Conservation (phyloP, 768 basidiomycete species). For the Lactarius vividus region DNA sequence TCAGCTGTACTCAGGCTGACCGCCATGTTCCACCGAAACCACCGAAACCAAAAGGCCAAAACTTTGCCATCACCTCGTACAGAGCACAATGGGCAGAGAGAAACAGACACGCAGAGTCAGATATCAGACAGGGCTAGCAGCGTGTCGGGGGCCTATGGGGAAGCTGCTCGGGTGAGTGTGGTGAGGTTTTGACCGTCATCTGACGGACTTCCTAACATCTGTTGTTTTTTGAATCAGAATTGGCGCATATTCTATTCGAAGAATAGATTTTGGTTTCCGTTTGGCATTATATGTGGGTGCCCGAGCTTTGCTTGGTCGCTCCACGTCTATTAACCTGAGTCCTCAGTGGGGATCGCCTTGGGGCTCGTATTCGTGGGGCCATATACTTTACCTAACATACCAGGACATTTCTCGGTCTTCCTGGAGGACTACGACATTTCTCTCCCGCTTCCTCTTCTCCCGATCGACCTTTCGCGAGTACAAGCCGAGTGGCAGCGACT, state of each 20-base stretch:
- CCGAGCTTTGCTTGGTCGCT: conserved; percentile 2
- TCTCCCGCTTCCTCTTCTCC: conserved; percentile 65
- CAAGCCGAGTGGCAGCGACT: conserved; percentile 71
- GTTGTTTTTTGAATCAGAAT: neutral
- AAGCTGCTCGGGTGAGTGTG: conserved; percentile 33
- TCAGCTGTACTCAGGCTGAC: too few relatives aligned
- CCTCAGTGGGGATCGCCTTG: conserved; percentile 60
- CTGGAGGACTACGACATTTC: conserved; percentile 70
- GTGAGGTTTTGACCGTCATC: neutral
- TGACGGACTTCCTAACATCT: neutral
- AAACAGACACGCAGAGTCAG: conserved; percentile 31
- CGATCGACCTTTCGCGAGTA: conserved; percentile 63
- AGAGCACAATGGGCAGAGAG: conserved; percentile 27
- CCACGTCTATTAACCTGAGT: neutral
- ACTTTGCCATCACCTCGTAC: conserved; percentile 31
- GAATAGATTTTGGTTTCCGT: conserved; percentile 64
- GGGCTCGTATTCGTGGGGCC: conserved; percentile 68
- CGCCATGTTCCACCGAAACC: conserved; percentile 37
- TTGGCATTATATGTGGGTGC: conserved; percentile 61
- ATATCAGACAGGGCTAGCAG: conserved; percentile 30
- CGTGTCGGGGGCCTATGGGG: conserved; percentile 32
- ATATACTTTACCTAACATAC: conserved; percentile 63
- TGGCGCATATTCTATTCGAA: conserved; percentile 28
- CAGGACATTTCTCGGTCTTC: conserved; percentile 61
- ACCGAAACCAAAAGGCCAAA: conserved; percentile 36